Evolutionary conservation across 2,329 filamentous ascomycete genomes (phyloP), one percentile per base, ranked within the genome.

Genomic region (Microcyclosporella mali): DNA sequence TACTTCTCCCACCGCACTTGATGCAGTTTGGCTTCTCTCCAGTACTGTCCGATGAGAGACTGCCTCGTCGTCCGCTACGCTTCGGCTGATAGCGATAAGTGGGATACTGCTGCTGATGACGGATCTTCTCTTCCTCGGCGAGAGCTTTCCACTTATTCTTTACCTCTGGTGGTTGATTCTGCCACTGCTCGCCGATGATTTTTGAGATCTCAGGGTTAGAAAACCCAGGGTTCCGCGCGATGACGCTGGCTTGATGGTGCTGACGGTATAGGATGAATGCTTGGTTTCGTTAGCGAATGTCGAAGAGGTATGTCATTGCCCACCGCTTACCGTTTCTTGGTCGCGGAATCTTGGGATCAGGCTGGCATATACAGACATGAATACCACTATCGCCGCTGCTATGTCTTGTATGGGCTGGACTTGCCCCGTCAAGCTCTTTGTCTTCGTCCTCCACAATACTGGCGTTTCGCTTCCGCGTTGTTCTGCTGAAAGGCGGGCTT

Each of bases 221-320:
- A 52, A 95, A 78, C 33, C 88, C 85, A n/a, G 89, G 90, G 58
- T 95, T 79, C 55, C 86, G 77, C 41, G 81, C 75, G 29, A 89
- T 84, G 38, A 97, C 87, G 37, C 79, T 74, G 14, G 85, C 81
- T 66, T 97, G 90, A 58, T 92, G 84, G 64, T 94, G 85, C 64
- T 97, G 89, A 30, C 92, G 88, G 70, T 95, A 98, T 56, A 98
- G 75, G 54, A 98, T 98, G 70, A 98, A 98, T 38, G 90, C 92
- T 98, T 65, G 63, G 62, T 8, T 59, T 51, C 60, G 61, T 53
- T 16, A 33, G 30, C 15, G n/a, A 12, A 18, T 4, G 31, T 16
- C 3, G 11, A 12, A 38, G 34, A 51, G 42, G 17, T 18, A 15
- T 9, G 12, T 1, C 6, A 6, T 6, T 95, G 65, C 63, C 48